Base-by-base conservation (phyloP, 495 filamentous ascomycete genomes). In the Chaetomium fimeti region DNA sequence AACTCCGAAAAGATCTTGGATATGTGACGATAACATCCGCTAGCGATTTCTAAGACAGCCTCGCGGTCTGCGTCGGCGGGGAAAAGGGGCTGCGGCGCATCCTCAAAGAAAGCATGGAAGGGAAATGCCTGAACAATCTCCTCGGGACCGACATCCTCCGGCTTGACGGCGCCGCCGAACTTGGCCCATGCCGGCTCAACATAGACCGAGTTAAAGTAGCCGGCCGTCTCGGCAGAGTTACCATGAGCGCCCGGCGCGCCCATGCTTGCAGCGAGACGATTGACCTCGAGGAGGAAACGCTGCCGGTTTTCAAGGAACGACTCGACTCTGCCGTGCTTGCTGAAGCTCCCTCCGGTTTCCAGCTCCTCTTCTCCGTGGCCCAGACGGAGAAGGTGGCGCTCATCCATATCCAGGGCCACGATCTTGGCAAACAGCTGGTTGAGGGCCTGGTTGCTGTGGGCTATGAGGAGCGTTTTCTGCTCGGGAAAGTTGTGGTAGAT, bases 361-460 rank as follows among this genome's bases (percentile, higher is more conserved):
- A 98, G 80, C 55, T 97, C 95, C 67, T 96, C 93, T 73, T 98
- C 94, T 54, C 94, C 94, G 71, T 96, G 94, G 49, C 94, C 94
- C 47, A 99, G 81, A 47, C 94, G 88, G 54, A 99, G 82, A 48
- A 99, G 82, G 78, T 99, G 95, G 38, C 94, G 89, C 74, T 93
- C 90, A 72, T 99, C 94, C 66, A 99, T 98, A 69, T 98, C 92
- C 45, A 98, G 81, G 7, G 88, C 89, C 45, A 91, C 88, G 63
- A 99, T 98, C 78, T 98, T 99, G 66, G 96, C 90, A 76, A 99
- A 99, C n/a, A 99, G 83, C 73, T 99, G 95, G 71, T 99, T 98
- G 55, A 99, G 78, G 0, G 94, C 94, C 72, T 99, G 94, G 69
- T 99, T 99, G 75, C 92, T 97, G 75, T 98, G 94, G 13, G 94